Evolutionary conservation across 2,329 filamentous ascomycete genomes (phyloP).

Genomic region (Pseudogymnoascus sp.): DNA sequence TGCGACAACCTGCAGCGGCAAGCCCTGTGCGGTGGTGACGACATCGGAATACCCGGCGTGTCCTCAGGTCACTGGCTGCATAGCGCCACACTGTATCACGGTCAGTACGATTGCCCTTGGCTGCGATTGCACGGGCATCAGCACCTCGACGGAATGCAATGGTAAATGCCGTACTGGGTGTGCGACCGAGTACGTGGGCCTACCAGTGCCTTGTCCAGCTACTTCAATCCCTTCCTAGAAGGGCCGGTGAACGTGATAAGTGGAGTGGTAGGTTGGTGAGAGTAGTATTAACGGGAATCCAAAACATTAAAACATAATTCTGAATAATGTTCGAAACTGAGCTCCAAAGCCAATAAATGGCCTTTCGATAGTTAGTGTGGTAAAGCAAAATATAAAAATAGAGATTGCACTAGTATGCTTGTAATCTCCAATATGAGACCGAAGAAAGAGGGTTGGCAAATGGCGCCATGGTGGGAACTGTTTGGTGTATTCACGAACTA

Average conservation of each 20-base stretch:
- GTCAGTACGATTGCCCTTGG: neutral
- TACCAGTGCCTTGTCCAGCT: neutral
- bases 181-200: neutral
- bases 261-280: neutral
- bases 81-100: neutral
- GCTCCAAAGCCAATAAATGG: neutral
- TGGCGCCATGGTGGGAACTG: too few species aligned
- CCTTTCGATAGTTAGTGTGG: neutral
- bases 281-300: neutral
- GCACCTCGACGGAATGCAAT: slow-evolving; percentile 1
- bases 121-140: neutral
- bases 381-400: neutral
- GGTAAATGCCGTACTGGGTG: neutral
- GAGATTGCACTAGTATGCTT: neutral
- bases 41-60: neutral
- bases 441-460: neutral
- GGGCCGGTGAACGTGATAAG: neutral
- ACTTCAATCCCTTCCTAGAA: neutral
- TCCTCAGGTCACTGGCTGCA: neutral
- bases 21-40: neutral
- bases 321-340: neutral
- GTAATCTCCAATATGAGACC: neutral
- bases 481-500: too few species aligned
- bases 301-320: neutral
- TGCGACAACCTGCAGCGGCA: neutral